Evolutionary conservation across 352 stramenopile species (phyloP), one percentile per base, ranked within the genome.

Genomic region (Phytophthora aleatoria): DNA sequence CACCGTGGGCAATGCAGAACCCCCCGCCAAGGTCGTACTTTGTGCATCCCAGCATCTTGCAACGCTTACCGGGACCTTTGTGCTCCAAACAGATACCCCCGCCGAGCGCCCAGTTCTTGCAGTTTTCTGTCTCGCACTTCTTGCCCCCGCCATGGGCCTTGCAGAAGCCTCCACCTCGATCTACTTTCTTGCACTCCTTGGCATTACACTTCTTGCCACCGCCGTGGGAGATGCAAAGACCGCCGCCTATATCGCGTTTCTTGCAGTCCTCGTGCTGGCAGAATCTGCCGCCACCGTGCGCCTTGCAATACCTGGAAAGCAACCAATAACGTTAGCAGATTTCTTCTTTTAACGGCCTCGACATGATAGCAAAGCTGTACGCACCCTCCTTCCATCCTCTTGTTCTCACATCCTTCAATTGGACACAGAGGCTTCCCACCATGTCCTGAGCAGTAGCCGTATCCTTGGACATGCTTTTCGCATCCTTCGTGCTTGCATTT

Each of bases 101-200:
- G 13, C 86, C 82, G 26, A 88, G 90, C 24, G 87, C 87, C 87
- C 87, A 95, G 47, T 90, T 90, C 38, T 81, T 80, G 71, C 87
- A 96, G 38, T 79, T 71, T 3, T 91, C 80, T 2, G 79, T 65
- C 8, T 92, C 83, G 41, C 87, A 96, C 45, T 92, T 90, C 72
- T 94, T 96, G 33, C 87, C 87, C n/a, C 87, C 87, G 24, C 87
- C 87, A 43, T 96, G 87, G 5, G 82, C 82, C 45, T 94, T 94
- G 52, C 87, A 96, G 53, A 84, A 92, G 0, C 86, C 86, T 11
- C 87, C 87, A 11, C 87, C 87, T 15, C 87, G 87, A 66, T 94
- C 83, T 16, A 95, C 85, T 64, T 93, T 94, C 1, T 72, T 79
- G 52, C 88, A 96, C 16, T 89, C 79, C 12, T 81, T 67, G 11